Conservation (phyloP, 2,329 filamentous ascomycete genomes). For the Colletotrichum noveboracense region DNA sequence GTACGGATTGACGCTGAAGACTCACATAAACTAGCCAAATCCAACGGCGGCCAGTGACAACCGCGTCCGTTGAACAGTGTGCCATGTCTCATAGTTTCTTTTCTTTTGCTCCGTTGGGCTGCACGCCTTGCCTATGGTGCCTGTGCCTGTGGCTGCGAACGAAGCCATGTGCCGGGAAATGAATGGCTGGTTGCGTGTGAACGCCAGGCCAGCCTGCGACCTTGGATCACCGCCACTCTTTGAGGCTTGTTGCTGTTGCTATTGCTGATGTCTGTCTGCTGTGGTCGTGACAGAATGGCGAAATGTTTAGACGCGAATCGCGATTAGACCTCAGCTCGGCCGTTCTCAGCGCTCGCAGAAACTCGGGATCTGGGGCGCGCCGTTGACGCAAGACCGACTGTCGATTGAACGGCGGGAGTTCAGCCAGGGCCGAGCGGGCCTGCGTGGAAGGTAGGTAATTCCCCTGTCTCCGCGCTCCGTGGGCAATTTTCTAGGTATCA, state of each 20-base stretch:
- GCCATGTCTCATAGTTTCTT: constrained; percentile 9
- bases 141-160: background rate
- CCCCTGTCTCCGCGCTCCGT: background rate
- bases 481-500: background rate
- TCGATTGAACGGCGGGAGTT: background rate
- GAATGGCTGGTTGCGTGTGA: background rate
- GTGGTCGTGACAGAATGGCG: background rate
- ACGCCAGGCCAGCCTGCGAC: background rate
- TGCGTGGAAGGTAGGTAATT: background rate
- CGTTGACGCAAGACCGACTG: background rate
- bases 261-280: background rate
- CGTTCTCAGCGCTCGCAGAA: background rate
- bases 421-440: background rate
- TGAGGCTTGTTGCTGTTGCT: background rate
- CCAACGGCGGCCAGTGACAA: background rate
- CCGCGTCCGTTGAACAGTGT: background rate
- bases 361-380: background rate
- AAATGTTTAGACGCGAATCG: background rate
- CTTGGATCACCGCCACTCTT: background rate
- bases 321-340: constrained; percentile 1
- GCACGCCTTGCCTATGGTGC: background rate
- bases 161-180: background rate
- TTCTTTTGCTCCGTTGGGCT: background rate
- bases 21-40: background rate
- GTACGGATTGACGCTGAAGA: background rate